Percentiles rank a stretch among this genome's conserved stretches.
Evolutionary conservation across 768 basidiomycete species (phyloP).

Genomic region (Sarcodon sp.): DNA sequence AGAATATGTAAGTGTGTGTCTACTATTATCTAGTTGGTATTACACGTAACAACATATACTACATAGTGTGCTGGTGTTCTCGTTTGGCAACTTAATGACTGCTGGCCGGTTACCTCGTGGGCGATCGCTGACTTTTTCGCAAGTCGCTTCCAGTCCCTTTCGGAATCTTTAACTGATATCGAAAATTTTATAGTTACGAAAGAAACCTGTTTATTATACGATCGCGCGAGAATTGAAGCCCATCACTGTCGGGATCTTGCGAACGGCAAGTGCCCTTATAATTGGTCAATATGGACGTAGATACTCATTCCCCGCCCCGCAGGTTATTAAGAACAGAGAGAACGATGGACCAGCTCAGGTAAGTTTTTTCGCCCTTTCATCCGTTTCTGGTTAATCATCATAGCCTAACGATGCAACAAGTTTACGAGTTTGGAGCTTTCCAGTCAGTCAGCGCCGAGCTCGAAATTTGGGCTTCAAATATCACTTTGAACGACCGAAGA

Average conservation of each 20-base stretch:
- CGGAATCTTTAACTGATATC: not conserved
- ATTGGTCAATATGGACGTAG: too few relatives aligned
- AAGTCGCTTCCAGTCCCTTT: constrained; percentile 1
- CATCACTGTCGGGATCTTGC: constrained; percentile 74
- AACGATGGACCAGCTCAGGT: constrained; percentile 23
- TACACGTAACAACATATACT: constrained; percentile 16
- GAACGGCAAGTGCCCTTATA: constrained; percentile 25
- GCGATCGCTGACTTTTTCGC: constrained; percentile 84
- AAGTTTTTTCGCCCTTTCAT: not conserved
- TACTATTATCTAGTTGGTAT: constrained; percentile 25
- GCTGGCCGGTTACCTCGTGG: constrained; percentile 94
- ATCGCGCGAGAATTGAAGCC: constrained; percentile 76
- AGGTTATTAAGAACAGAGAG: constrained; percentile 18
- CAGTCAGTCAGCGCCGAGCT: constrained; percentile 56
- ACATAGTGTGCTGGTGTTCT: constrained; percentile 59
- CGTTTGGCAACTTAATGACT: constrained; percentile 90
- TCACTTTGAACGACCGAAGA: constrained; percentile 42
- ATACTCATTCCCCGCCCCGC: not conserved
- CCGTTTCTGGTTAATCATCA: too few relatives aligned
- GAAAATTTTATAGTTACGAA: constrained; percentile 32
- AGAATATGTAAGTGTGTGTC: constrained; percentile 49
- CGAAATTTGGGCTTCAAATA: constrained; percentile 86
- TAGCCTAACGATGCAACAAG: constrained; percentile 42
- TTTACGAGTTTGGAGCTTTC: constrained; percentile 51
- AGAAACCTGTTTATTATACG: constrained; percentile 84